phyloP scores from a whole-genome alignment of 1,284 basidiomycete species.

The Moniliophthora roreri region DNA sequence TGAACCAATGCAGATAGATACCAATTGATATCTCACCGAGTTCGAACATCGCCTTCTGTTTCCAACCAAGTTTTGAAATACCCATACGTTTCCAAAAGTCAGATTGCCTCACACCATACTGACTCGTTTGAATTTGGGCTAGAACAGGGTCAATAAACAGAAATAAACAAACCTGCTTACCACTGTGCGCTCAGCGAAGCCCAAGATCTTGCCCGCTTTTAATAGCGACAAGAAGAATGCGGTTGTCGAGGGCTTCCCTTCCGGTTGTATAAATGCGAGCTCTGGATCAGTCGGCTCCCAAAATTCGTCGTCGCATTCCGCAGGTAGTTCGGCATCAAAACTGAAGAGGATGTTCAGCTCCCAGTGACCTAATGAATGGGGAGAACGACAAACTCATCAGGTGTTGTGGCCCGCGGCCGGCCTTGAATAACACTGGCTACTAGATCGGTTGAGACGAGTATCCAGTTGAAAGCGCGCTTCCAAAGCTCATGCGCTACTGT shows the following conservation, averaged over 20 bases:
- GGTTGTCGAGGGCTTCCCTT: background rate
- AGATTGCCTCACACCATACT: background rate
- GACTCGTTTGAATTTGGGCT: no score
- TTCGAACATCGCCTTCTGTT: background rate
- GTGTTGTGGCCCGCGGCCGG: slow-evolving; percentile 6
- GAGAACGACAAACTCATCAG: background rate
- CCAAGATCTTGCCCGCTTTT: background rate
- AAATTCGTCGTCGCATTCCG: background rate
- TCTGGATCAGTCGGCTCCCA: background rate
- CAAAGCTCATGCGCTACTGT: slow-evolving; percentile 52
- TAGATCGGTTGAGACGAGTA: background rate
- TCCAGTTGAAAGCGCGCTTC: slow-evolving; percentile 69
- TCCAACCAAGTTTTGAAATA: background rate
- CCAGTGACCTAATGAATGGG: no score
- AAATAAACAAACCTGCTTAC: background rate
- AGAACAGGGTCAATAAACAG: background rate
- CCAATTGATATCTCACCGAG: background rate
- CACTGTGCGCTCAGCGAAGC: background rate
- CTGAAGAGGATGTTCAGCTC: no score
- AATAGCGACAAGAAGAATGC: background rate
- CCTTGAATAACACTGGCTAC: slow-evolving; percentile 19
- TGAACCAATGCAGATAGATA: background rate
- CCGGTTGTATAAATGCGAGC: background rate
- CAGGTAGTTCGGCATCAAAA: no score
- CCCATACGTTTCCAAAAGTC: background rate